Percentiles rank a stretch among this genome's conserved stretches.
phyloP scores from a whole-genome alignment of 345 rosid species.

The Raphanus raphanistrum region DNA sequence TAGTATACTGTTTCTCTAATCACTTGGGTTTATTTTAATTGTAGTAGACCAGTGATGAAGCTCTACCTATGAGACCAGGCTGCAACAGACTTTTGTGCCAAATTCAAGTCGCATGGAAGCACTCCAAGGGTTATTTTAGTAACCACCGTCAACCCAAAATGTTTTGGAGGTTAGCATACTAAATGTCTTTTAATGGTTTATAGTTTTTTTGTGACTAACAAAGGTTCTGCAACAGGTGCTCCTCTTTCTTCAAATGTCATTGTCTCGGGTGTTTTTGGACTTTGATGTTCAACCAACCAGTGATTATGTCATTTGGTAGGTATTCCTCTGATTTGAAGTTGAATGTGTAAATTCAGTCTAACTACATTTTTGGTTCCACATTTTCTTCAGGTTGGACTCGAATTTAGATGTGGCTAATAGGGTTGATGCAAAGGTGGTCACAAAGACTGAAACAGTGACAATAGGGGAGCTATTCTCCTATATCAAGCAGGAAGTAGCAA shows the following conservation, averaged over 20 bases:
- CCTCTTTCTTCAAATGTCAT: background rate
- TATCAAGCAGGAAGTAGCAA: background rate
- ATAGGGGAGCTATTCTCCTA: background rate
- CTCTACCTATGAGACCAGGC: too few relatives aligned
- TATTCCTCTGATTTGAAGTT: background rate
- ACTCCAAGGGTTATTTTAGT: too few relatives aligned
- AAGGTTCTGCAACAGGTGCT: background rate
- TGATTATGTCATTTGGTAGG: background rate
- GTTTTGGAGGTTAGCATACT: background rate
- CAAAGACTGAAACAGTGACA: background rate
- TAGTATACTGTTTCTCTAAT: too few relatives aligned
- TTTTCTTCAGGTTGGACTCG: background rate
- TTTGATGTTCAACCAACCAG: background rate
- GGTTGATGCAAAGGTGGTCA: background rate
- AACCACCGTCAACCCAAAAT: too few relatives aligned
- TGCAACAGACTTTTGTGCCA: too few relatives aligned
- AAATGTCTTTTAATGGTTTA: background rate
- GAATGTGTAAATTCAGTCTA: background rate
- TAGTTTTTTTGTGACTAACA: background rate
- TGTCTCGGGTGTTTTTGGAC: background rate
- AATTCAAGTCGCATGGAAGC: too few relatives aligned
- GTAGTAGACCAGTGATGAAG: too few relatives aligned
- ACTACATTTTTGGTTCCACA: background rate
- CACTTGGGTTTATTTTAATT: too few relatives aligned
- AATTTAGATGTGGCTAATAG: background rate